Percentiles rank a stretch among this genome's conserved stretches.
These are phyloP conservation scores for Isatis tinctoria DNA, from an alignment of 345 rosid genomes.

Conservation along the genomic window DNA sequence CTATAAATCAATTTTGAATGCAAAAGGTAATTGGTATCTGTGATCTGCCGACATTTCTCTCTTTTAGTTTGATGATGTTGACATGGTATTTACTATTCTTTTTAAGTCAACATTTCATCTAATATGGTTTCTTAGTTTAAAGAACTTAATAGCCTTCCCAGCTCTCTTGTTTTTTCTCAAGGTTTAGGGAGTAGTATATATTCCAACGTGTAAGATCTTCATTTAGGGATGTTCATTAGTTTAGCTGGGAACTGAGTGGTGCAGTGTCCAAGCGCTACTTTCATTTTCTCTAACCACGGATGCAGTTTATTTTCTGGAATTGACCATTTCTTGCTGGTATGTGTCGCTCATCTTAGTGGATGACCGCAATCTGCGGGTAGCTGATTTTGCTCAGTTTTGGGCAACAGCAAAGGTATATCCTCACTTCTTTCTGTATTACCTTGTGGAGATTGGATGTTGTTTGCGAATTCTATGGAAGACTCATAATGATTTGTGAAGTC, in stretches of 20 bases:
- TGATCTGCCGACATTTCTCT: constrained; percentile 32
- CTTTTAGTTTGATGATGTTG: constrained; percentile 31
- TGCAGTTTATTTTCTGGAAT: constrained; percentile 98
- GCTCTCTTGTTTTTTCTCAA: constrained; percentile 17
- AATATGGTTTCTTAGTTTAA: constrained; percentile 29
- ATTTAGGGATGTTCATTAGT: constrained; percentile 43
- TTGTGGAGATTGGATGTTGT: constrained; percentile 30
- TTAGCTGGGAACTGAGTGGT: constrained; percentile 70
- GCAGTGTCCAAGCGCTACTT: constrained; percentile 85
- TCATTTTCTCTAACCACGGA: constrained; percentile 82
- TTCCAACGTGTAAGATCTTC: constrained; percentile 23
- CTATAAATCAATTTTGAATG: constrained; percentile 26
- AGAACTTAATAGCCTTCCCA: constrained; percentile 18
- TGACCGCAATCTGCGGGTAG: constrained; percentile 99
- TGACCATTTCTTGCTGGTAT: constrained; percentile 98
- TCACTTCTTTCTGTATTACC: constrained; percentile 52
- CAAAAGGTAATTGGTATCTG: constrained; percentile 26
- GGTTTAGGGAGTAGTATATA: constrained; percentile 30
- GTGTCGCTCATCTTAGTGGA: constrained; percentile 99
- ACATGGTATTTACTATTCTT: constrained; percentile 25
- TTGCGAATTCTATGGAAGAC: constrained; percentile 13
- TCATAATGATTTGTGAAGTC: constrained; percentile 37
- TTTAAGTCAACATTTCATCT: constrained; percentile 9
- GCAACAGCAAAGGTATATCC: constrained; percentile 99
- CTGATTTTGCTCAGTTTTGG: constrained; percentile 99